Evolutionary conservation across 2,329 filamentous ascomycete genomes (phyloP).

Genomic region (Didymosphaeria variabile): DNA sequence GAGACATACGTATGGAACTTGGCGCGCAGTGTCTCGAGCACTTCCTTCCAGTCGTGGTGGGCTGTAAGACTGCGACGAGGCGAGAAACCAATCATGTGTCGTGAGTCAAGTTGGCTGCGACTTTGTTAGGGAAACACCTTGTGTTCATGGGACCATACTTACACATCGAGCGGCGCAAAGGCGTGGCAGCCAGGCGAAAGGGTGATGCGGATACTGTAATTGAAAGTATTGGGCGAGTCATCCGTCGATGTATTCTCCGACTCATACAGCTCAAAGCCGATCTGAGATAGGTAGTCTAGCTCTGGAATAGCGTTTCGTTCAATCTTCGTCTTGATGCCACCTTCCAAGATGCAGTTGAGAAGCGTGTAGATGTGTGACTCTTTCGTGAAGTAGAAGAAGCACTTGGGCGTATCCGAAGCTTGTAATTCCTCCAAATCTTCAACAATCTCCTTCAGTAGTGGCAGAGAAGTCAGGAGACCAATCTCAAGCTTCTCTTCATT

Average conservation of each 20-base stretch:
- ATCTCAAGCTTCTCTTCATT: conserved; percentile 98
- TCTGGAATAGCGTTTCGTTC: conserved; percentile 94
- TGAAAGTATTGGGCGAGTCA: conserved; percentile 76
- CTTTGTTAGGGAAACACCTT: conserved; percentile 18
- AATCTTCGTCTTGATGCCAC: conserved; percentile 96
- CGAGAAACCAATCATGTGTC: conserved; percentile 94
- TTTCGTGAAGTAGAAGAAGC: conserved; percentile 99
- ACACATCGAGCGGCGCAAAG: conserved; percentile 91
- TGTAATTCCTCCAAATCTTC: conserved; percentile 97
- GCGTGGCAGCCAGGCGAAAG: conserved; percentile 96
- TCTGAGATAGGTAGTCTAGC: conserved; percentile 95
- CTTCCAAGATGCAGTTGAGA: conserved; percentile 96
- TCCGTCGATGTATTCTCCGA: conserved; percentile 74
- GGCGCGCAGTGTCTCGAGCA: conserved; percentile 92
- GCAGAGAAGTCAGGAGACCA: conserved; percentile 90
- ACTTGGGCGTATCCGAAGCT: conserved; percentile 91
- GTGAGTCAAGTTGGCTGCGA: conserved; percentile 80
- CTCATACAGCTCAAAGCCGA: conserved; percentile 98
- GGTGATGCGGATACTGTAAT: conserved; percentile 95
- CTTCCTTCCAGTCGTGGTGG: conserved; percentile 93
- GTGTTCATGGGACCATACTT: conserved; percentile 22
- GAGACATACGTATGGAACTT: conserved; percentile 90
- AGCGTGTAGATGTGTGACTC: conserved; percentile 99
- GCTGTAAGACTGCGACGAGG: conserved; percentile 88
- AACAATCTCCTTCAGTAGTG: conserved; percentile 94